Conservation (phyloP, 2,329 filamentous ascomycete species). For the Thielaviopsis ethacetica region DNA sequence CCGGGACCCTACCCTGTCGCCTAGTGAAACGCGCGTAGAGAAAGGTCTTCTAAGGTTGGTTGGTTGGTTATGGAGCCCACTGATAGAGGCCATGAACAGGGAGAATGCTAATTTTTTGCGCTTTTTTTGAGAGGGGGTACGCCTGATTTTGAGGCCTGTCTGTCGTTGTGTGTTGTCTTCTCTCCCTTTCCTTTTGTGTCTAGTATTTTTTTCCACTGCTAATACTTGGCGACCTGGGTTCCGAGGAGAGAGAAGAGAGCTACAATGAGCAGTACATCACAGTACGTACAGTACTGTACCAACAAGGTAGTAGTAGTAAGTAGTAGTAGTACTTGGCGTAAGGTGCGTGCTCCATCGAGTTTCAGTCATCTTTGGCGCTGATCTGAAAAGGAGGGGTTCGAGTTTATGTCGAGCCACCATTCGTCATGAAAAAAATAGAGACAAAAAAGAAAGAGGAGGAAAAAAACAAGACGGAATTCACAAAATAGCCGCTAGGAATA, state of each 20-base stretch:
- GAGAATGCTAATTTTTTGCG: neutral
- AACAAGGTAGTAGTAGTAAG: too few relatives aligned
- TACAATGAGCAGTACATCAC: too few relatives aligned
- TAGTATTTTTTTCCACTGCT: neutral
- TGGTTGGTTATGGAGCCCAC: neutral
- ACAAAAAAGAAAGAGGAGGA: too few relatives aligned
- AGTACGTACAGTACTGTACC: too few relatives aligned
- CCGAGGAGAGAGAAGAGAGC: too few relatives aligned
- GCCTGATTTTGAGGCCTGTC: neutral
- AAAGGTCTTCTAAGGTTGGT: neutral
- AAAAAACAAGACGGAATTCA: too few relatives aligned
- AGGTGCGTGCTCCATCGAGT: too few relatives aligned
- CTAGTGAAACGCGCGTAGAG: constrained; percentile 2
- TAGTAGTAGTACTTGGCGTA: too few relatives aligned
- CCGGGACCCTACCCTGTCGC: constrained; percentile 4
- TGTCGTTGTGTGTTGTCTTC: neutral
- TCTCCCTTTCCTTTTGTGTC: neutral
- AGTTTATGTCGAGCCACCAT: too few relatives aligned
- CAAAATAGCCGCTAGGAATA: neutral
- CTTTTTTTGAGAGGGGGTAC: neutral
- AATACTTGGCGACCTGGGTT: neutral
- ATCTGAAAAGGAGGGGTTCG: too few relatives aligned
- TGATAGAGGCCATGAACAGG: neutral
- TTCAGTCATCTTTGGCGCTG: too few relatives aligned
- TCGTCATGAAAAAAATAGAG: too few relatives aligned